These are phyloP conservation scores for Heliocybe sulcata DNA, from an alignment of 1,284 basidiomycete genomes.

Conservation along the genomic window DNA sequence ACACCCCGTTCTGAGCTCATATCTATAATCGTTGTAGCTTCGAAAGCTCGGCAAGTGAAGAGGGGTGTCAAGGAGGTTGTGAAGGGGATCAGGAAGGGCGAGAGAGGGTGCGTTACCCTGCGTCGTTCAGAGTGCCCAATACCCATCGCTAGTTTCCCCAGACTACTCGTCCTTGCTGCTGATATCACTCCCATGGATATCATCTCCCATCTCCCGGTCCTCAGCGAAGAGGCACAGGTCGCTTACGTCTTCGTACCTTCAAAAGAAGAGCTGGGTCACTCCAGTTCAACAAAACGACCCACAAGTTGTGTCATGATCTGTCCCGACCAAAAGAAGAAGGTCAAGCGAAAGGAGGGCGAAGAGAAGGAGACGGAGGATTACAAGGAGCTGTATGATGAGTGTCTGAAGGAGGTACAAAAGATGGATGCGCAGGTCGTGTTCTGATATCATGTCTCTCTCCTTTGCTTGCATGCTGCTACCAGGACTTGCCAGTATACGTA, in stretches of 20 bases:
- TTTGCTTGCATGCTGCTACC: neutral
- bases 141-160: constrained; percentile 21
- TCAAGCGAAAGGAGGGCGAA: constrained; percentile 57
- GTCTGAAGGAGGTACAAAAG: constrained; percentile 79
- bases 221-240: constrained; percentile 92
- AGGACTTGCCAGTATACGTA: neutral
- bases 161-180: constrained; percentile 88
- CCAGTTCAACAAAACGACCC: constrained; percentile 95
- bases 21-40: constrained; percentile 44
- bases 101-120: constrained; percentile 71
- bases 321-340: constrained; percentile 68
- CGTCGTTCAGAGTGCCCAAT: neutral
- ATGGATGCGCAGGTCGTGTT: constrained; percentile 69
- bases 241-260: constrained; percentile 88
- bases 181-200: constrained; percentile 99
- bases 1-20: neutral
- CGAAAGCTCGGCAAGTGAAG: constrained; percentile 89
- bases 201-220: constrained; percentile 91
- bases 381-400: constrained; percentile 78
- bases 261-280: constrained; percentile 93
- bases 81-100: constrained; percentile 92
- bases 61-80: constrained; percentile 96
- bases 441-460: constrained; percentile 24
- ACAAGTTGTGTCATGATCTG: constrained; percentile 97
- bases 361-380: constrained; percentile 70